Evolutionary conservation across 179 eudicot genomes (phyloP).

Genomic region (Vitellaria paradoxa): DNA sequence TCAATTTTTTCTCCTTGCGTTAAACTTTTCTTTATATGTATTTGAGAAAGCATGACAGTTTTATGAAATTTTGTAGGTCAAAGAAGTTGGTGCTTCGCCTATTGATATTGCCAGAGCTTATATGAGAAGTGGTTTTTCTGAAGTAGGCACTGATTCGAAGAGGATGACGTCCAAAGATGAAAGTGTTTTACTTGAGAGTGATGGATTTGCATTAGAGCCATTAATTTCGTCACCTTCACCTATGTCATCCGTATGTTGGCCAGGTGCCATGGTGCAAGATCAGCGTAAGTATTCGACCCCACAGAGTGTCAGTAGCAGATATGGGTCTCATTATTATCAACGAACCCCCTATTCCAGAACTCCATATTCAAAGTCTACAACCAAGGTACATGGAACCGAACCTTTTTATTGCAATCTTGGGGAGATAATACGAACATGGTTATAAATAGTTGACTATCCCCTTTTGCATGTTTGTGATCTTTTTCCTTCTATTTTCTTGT

Average conservation of each 20-base stretch:
- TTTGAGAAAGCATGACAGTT: neutral
- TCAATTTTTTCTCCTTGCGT: neutral
- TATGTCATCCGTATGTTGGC: conserved; percentile 74
- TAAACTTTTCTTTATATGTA: neutral
- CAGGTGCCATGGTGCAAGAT: conserved; percentile 68
- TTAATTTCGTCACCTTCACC: conserved; percentile 47
- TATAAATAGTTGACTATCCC: neutral
- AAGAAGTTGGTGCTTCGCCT: conserved; percentile 72
- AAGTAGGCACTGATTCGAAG: conserved; percentile 35
- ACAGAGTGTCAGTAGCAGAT: conserved; percentile 48
- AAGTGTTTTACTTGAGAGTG: conserved; percentile 24
- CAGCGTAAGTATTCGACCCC: conserved; percentile 63
- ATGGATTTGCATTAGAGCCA: conserved; percentile 39
- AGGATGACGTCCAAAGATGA: conserved; percentile 25
- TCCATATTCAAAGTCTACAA: conserved; percentile 49
- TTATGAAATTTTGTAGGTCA: conserved; percentile 34
- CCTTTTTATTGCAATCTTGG: neutral
- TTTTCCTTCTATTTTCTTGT: conserved; percentile 11
- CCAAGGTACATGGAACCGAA: conserved; percentile 44
- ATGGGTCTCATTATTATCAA: conserved; percentile 48
- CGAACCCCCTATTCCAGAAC: conserved; percentile 85
- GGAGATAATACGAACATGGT: neutral
- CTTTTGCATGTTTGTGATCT: conserved; percentile 7
- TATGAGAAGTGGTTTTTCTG: conserved; percentile 70
- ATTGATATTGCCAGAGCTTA: conserved; percentile 88